A percentile compares a stretch with the other conserved stretches of the same genome.
phyloP scores from a whole-genome alignment of 1,139 yeast genomes.

The Hyphopichia wangnamkhiaoensis region DNA sequence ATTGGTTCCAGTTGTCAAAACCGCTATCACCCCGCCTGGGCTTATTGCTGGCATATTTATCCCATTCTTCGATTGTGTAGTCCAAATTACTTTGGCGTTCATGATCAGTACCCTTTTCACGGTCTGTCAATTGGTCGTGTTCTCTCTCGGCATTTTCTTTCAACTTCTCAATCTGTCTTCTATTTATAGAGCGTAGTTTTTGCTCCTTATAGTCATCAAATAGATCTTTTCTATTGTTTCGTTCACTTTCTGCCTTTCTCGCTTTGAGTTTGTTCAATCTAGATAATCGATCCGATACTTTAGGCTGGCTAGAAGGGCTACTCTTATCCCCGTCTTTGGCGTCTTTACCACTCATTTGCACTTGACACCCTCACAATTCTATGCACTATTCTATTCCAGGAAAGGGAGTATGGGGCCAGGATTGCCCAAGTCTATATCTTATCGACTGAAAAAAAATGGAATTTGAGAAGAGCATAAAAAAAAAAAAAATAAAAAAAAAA shows the following conservation, averaged over 20 bases:
- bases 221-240: slow-evolving; percentile 22
- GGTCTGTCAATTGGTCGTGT: slow-evolving; percentile 28
- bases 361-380: no score
- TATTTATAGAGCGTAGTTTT: slow-evolving; percentile 10
- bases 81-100: slow-evolving; percentile 52
- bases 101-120: slow-evolving; percentile 37
- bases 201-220: slow-evolving; percentile 15
- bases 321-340: not conserved
- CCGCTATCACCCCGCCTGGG: slow-evolving; percentile 15
- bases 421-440: no score
- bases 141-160: slow-evolving; percentile 14
- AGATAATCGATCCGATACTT: not conserved
- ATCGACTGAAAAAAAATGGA: no score
- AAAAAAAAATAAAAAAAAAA: no score
- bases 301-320: not conserved
- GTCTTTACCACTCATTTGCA: not conserved
- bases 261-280: slow-evolving; percentile 15
- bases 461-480: no score
- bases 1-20: slow-evolving; percentile 44
- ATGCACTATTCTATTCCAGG: no score
- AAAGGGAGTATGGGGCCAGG: no score
- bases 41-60: slow-evolving; percentile 34
- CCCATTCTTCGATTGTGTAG: slow-evolving; percentile 70
- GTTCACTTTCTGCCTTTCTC: slow-evolving; percentile 18
- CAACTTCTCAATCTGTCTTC: slow-evolving; percentile 9